These are phyloP conservation scores for Calonectria ilicicola DNA, from an alignment of 2,329 filamentous ascomycete species.

Conservation along the genomic window DNA sequence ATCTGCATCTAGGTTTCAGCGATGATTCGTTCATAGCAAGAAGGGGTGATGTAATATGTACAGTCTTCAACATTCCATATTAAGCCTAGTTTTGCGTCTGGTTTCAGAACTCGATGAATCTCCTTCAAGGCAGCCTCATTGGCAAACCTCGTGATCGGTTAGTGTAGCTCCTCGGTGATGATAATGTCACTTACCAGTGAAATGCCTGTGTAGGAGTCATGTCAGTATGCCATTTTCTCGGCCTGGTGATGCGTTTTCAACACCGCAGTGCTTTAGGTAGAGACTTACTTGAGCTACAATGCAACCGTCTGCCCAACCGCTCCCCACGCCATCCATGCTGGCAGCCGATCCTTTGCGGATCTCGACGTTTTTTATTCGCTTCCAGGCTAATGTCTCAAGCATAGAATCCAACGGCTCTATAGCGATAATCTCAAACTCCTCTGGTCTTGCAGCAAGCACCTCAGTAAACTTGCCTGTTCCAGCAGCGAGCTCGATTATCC, in stretches of 20 bases:
- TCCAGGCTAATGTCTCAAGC: constrained; percentile 70
- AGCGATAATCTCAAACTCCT: constrained; percentile 70
- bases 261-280: not conserved
- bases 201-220: constrained; percentile 54
- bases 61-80: constrained; percentile 84
- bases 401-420: constrained; percentile 75
- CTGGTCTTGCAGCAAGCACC: constrained; percentile 67
- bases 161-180: not conserved
- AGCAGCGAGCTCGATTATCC: constrained; percentile 73
- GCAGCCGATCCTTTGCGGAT: constrained; percentile 70
- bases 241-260: not conserved
- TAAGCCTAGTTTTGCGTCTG: constrained; percentile 70
- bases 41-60: constrained; percentile 47
- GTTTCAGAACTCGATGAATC: constrained; percentile 74
- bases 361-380: constrained; percentile 66
- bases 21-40: not conserved
- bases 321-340: constrained; percentile 63
- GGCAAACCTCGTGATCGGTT: constrained; percentile 68
- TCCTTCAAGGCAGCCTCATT: constrained; percentile 71
- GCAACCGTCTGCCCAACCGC: constrained; percentile 72
- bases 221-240: constrained; percentile 19
- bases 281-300: constrained; percentile 74
- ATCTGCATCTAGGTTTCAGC: constrained; percentile 56
- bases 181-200: constrained; percentile 61
- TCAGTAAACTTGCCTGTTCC: constrained; percentile 80